phyloP scores from a whole-genome alignment of 805 yeast genomes.

The Yarrowia bubula region DNA sequence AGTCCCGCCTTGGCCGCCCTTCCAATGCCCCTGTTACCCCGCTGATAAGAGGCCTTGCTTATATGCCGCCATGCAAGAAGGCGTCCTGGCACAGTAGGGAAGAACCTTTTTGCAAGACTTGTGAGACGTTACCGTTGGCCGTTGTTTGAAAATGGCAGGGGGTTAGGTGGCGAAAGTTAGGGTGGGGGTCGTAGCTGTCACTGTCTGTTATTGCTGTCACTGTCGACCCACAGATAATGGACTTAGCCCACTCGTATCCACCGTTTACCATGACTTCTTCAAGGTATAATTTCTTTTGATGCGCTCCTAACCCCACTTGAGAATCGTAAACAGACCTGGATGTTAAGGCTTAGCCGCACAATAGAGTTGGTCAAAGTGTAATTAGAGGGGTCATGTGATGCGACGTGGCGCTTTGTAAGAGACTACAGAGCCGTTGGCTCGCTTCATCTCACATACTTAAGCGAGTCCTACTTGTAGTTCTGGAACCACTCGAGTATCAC shows the following conservation, averaged over 20 bases:
- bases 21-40: constrained; percentile 7
- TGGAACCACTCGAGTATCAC: background rate
- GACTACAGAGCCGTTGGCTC: constrained; percentile 2
- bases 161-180: constrained; percentile 1
- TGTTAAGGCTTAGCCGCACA: background rate
- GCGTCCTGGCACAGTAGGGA: background rate
- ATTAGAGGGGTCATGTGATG: constrained; percentile 10
- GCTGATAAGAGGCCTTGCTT: constrained; percentile 8
- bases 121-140: background rate
- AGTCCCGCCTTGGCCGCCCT: background rate
- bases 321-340: background rate
- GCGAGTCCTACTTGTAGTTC: background rate
- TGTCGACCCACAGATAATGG: background rate
- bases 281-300: background rate
- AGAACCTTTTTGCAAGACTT: background rate
- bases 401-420: constrained; percentile 1
- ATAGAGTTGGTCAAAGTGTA: background rate
- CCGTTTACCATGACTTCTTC: background rate
- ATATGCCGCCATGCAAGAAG: constrained; percentile 6
- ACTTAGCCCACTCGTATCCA: background rate
- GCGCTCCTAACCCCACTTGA: background rate
- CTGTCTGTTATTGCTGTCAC: background rate
- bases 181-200: background rate
- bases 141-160: background rate
- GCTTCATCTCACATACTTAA: constrained; percentile 5